Conservation (phyloP, 78 protist species). For the Bodo saltans region DNA sequence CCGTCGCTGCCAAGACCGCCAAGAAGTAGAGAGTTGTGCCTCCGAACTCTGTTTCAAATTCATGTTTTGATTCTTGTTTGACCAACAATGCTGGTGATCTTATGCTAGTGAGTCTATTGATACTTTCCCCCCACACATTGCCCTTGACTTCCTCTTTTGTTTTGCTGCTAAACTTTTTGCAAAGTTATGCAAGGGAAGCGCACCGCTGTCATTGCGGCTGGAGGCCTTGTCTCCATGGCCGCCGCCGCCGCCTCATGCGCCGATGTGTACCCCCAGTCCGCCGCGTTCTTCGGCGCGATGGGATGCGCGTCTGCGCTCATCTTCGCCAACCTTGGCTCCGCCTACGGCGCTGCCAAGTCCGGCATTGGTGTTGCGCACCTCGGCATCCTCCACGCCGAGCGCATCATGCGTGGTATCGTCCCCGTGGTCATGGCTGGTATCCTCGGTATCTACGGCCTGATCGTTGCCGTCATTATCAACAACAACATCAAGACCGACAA, state of each 20-base stretch:
- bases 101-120: no score
- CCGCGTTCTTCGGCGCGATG: conserved; percentile 76
- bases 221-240: not conserved
- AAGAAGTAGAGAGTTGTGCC: no score
- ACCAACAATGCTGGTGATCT: no score
- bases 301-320: conserved; percentile 72
- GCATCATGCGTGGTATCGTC: conserved; percentile 81
- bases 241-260: not conserved
- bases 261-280: conserved; percentile 49
- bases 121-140: no score
- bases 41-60: not conserved
- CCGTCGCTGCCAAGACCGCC: not conserved
- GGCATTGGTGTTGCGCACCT: conserved; percentile 92
- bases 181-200: not conserved
- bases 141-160: not conserved
- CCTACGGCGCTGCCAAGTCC: conserved; percentile 99
- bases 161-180: not conserved
- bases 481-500: conserved; percentile 7
- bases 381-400: conserved; percentile 91
- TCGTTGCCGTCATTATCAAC: conserved; percentile 86
- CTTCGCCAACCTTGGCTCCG: conserved; percentile 93
- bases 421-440: conserved; percentile 99
- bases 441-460: conserved; percentile 98
- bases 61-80: no score
- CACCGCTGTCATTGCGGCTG: not conserved